These are phyloP conservation scores for Trifolium pratense DNA, from an alignment of 306 rosid species.

Conservation along the genomic window DNA sequence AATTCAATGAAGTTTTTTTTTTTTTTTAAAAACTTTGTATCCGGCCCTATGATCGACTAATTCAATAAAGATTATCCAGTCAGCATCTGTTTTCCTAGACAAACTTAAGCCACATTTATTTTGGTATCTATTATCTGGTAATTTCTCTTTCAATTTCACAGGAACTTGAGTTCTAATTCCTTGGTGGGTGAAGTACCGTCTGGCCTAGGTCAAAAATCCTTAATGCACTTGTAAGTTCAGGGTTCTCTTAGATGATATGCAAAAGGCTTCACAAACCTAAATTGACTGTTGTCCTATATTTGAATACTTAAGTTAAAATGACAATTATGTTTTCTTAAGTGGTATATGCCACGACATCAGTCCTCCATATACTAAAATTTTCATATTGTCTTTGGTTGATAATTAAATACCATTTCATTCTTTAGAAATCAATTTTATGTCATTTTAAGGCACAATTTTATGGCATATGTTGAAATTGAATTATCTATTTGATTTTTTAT, in stretches of 20 bases:
- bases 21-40: too few relatives aligned
- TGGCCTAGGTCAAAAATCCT: conserved; percentile 76
- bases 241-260: conserved; percentile 25
- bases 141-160: conserved; percentile 40
- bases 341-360: neutral
- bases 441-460: conserved; percentile 10
- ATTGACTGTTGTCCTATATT: conserved; percentile 5
- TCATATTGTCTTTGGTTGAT: neutral
- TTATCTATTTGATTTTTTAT: conserved; percentile 19
- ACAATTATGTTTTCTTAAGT: neutral
- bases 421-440: conserved; percentile 4
- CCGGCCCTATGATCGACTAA: too few relatives aligned
- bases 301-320: conserved; percentile 1
- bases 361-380: neutral
- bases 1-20: neutral
- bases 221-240: conserved; percentile 70
- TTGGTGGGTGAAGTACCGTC: conserved; percentile 69
- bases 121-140: conserved; percentile 24
- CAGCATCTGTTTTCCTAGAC: conserved; percentile 21
- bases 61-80: conserved; percentile 9
- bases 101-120: conserved; percentile 1
- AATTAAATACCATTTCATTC: conserved; percentile 8
- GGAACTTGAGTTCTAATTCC: conserved; percentile 88
- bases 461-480: conserved; percentile 8
- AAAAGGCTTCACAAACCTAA: conserved; percentile 21